Evolutionary conservation across 78 protist genomes (phyloP).

Genomic region (Corallochytrium limacisporum): DNA sequence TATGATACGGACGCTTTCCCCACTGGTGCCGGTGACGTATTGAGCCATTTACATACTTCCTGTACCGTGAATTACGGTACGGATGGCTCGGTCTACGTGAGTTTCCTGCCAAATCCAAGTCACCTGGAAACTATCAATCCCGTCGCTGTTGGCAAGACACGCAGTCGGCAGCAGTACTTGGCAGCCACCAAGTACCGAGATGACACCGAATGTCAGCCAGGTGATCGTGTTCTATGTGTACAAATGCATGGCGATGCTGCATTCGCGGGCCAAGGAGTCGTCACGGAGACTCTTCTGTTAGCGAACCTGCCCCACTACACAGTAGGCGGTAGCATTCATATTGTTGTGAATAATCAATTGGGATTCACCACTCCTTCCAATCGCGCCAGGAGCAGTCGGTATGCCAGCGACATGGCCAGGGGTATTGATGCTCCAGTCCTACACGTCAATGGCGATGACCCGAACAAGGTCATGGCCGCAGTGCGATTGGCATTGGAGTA

Average conservation of each 20-base stretch:
- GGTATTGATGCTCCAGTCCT: slow-evolving; percentile 64
- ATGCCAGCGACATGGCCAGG: slow-evolving; percentile 58
- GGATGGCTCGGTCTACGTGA: slow-evolving; percentile 37
- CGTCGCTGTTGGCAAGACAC: slow-evolving; percentile 82
- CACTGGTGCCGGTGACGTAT: neutral
- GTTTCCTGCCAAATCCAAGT: slow-evolving; percentile 89
- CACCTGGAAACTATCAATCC: slow-evolving; percentile 93
- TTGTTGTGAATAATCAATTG: slow-evolving; percentile 80
- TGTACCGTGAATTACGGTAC: neutral
- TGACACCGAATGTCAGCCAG: slow-evolving; percentile 1
- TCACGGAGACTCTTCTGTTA: slow-evolving; percentile 60
- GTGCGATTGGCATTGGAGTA: slow-evolving; percentile 48
- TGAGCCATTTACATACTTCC: neutral
- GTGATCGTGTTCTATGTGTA: slow-evolving; percentile 42
- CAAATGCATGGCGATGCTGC: slow-evolving; percentile 97
- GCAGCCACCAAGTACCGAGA: slow-evolving; percentile 80
- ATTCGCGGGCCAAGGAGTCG: slow-evolving; percentile 85
- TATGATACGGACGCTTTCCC: neutral
- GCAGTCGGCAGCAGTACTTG: slow-evolving; percentile 82
- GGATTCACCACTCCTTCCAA: slow-evolving; percentile 63
- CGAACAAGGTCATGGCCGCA: slow-evolving; percentile 41
- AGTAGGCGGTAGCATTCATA: slow-evolving; percentile 65
- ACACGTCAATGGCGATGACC: slow-evolving; percentile 79
- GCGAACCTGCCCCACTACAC: slow-evolving; percentile 49
- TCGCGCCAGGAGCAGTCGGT: slow-evolving; percentile 42